phyloP scores from a whole-genome alignment of 1,284 basidiomycete species.

The Amylostereum areolatum region DNA sequence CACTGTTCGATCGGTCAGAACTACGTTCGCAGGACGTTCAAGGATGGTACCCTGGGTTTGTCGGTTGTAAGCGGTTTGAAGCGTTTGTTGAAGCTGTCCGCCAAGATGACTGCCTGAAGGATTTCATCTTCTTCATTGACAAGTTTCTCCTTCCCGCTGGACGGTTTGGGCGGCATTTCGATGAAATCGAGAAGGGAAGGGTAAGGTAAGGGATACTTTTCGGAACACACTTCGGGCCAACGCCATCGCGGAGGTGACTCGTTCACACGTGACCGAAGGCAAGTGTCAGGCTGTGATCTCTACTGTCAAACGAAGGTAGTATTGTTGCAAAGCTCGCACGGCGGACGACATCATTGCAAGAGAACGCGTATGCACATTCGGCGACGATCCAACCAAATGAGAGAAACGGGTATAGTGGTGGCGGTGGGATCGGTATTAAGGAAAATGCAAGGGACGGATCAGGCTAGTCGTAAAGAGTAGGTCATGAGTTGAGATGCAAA shows the following conservation, averaged over 20 bases:
- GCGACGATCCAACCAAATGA: slow-evolving; percentile 47
- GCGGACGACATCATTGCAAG: slow-evolving; percentile 46
- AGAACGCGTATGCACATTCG: slow-evolving; percentile 48
- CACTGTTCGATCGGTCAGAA: slow-evolving; percentile 44
- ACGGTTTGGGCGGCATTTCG: slow-evolving; percentile 60
- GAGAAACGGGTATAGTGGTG: slow-evolving; percentile 40
- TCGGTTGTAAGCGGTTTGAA: slow-evolving; percentile 83
- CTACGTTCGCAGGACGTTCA: background rate
- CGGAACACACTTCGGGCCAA: no score
- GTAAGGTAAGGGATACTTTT: no score
- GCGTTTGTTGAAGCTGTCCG: slow-evolving; percentile 92
- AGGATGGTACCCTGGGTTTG: slow-evolving; percentile 64
- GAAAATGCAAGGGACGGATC: slow-evolving; percentile 30
- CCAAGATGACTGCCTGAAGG: slow-evolving; percentile 88
- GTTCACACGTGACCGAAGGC: no score
- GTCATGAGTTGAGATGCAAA: slow-evolving; percentile 35
- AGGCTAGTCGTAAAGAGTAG: slow-evolving; percentile 47
- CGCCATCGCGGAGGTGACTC: no score
- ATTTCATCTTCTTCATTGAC: slow-evolving; percentile 70
- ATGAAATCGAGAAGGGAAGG: slow-evolving; percentile 1
- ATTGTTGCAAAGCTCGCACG: background rate
- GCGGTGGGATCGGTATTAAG: slow-evolving; percentile 30
- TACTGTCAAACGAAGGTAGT: no score
- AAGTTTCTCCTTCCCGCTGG: slow-evolving; percentile 53
- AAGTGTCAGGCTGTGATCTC: no score